Conservation (phyloP, 208 protist genomes). For the Leishmania turanica region DNA sequence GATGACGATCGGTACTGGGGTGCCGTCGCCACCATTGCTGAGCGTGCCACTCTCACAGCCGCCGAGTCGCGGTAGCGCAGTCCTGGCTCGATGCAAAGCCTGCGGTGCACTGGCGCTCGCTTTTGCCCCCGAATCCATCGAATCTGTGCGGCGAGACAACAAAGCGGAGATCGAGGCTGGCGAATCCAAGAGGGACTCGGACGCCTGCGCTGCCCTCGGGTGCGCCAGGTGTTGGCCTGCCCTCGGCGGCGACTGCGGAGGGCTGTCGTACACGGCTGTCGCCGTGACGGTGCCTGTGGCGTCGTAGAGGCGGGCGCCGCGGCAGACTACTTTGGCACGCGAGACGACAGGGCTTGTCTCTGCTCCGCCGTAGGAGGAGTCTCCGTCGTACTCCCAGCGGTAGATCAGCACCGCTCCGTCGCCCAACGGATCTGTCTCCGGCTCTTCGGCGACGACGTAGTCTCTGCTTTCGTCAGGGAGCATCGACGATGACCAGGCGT, state of each 20-base stretch:
- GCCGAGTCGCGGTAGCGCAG: neutral
- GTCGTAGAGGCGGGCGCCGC: neutral
- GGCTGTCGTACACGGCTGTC: neutral
- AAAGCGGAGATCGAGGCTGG: constrained; percentile 5
- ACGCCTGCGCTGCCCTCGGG: neutral
- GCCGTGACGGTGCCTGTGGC: neutral
- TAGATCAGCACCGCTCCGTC: constrained; percentile 8
- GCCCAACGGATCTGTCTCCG: neutral
- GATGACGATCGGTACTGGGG: constrained; percentile 35
- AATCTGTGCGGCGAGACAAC: constrained; percentile 10
- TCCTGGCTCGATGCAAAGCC: constrained; percentile 7
- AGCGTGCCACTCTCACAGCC: neutral
- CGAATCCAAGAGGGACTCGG: neutral
- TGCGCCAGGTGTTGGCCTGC: neutral
- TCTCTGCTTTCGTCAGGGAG: neutral
- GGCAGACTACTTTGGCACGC: neutral
- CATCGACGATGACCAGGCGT: neutral
- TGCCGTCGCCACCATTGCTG: neutral
- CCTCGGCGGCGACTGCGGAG: neutral
- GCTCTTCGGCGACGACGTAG: neutral
- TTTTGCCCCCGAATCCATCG: constrained; percentile 11
- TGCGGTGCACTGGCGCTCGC: neutral
- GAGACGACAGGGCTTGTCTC: neutral
- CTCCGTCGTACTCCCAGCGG: constrained; percentile 19
- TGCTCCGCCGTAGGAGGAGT: constrained; percentile 5